Evolutionary conservation across 176 grass and related monocot genomes (phyloP).

Genomic region (Thinopyrum elongatum): DNA sequence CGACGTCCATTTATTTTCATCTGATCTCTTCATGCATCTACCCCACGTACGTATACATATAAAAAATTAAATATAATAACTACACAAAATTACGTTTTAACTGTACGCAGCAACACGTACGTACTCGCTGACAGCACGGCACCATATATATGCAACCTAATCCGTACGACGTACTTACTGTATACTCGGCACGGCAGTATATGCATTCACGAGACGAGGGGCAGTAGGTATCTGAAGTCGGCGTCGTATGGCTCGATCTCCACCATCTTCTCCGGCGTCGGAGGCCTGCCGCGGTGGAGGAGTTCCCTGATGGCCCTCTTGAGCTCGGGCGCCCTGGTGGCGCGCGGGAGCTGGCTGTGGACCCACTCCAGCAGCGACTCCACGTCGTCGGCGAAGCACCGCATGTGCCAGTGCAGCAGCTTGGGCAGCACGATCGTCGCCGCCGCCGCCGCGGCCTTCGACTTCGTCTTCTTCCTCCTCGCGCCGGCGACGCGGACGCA

Average conservation of each 20-base stretch:
- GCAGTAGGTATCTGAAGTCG: constrained; percentile 76
- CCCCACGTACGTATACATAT: too few relatives aligned
- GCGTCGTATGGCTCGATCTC: constrained; percentile 68
- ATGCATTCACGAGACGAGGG: constrained; percentile 26
- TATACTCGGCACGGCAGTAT: background rate
- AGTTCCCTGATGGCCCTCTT: constrained; percentile 70
- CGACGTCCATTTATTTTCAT: too few relatives aligned
- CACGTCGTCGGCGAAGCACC: constrained; percentile 83
- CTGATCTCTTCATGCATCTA: too few relatives aligned
- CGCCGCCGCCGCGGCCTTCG: background rate
- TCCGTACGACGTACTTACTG: too few relatives aligned
- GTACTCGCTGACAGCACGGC: too few relatives aligned
- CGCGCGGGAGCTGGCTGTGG: constrained; percentile 78
- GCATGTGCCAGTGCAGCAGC: constrained; percentile 92
- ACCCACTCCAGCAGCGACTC: constrained; percentile 94
- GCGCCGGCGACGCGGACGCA: constrained; percentile 37
- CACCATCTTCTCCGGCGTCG: constrained; percentile 40
- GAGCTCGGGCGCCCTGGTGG: constrained; percentile 28
- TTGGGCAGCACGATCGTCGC: constrained; percentile 37
- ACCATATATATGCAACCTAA: too few relatives aligned
- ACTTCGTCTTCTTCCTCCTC: constrained; percentile 41
- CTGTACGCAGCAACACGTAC: too few relatives aligned
- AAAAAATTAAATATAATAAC: too few relatives aligned
- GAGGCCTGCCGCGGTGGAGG: constrained; percentile 29
- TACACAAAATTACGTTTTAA: too few relatives aligned